A percentile compares a stretch with the other conserved stretches of the same genome.
phyloP scores from a whole-genome alignment of 768 basidiomycete species.

The Suillus paluster region DNA sequence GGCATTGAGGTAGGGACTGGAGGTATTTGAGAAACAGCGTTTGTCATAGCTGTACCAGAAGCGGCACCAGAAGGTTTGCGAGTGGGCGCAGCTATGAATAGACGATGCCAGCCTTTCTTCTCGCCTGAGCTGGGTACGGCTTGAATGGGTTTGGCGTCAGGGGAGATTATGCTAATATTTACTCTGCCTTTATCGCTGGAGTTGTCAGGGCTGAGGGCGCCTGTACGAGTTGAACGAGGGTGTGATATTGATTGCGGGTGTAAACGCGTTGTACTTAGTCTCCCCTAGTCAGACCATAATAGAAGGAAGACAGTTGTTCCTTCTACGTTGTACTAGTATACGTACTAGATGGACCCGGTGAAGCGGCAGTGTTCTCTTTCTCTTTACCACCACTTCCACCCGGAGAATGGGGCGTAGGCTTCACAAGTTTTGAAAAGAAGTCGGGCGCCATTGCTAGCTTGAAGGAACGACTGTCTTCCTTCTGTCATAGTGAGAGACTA shows the following conservation, averaged over 20 bases:
- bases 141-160: constrained; percentile 18
- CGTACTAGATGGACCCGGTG: background rate
- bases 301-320: too few species aligned
- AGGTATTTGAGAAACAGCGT: constrained; percentile 52
- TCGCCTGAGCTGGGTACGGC: constrained; percentile 30
- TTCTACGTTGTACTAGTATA: too few species aligned
- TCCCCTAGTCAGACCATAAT: too few species aligned
- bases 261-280: background rate
- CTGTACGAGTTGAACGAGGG: constrained; percentile 12
- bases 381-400: background rate
- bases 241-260: constrained; percentile 18
- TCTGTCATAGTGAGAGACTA: too few species aligned
- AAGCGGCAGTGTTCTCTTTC: constrained; percentile 7
- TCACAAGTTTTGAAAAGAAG: constrained; percentile 37
- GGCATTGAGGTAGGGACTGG: constrained; percentile 26
- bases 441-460: constrained; percentile 32
- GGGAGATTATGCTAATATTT: constrained; percentile 36
- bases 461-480: too few species aligned
- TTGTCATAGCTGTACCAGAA: constrained; percentile 67
- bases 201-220: constrained; percentile 8
- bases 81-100: constrained; percentile 14
- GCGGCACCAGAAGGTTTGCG: too few species aligned
- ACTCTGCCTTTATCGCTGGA: constrained; percentile 26
- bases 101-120: constrained; percentile 20
- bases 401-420: constrained; percentile 20